Evolutionary conservation across 1,284 basidiomycete genomes (phyloP), one percentile per base, ranked within the genome.

Genomic region (Microbotryum lychnidis-dioicae): DNA sequence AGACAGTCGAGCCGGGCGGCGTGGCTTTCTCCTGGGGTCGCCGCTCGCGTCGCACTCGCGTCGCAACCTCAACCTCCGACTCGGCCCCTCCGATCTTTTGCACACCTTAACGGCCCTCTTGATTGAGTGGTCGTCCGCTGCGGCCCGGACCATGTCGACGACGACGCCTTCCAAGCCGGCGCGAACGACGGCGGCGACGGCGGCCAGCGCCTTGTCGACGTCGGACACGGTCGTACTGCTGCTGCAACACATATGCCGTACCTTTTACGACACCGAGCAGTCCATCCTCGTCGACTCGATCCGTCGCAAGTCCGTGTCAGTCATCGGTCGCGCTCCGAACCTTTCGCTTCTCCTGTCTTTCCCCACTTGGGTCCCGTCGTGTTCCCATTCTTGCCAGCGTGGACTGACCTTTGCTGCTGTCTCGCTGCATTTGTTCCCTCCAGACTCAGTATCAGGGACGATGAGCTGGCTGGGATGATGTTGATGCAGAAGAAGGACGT

Each of bases 221-320:
- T 14, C 12, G 21, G 63, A 67, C 18, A 58, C 58, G 14, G 65
- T 63, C 2, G 47, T 56, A 47, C 42, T 74, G 53, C 85, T 98
- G 69, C 88, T 94, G 64, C 91, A 96, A 76, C 86, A 90, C 78
- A 90, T 97, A 72, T 85, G 87, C 37, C 84, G 94, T 70, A 85
- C 89, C 44, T 97, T 98, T 77, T 98, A 97, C 79, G 91, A 97
- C 75, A 82, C 89, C 62, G 88, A 88, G 72, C 92, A 84, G 75
- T 89, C 87, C 68, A 87, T 97, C 66, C 84, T 97, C 60, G 79
- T 97, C 80, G 92, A 97, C 77, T 87, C 93, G 76, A 84, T 98
- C 72, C 84, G 91, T 66, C 84, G 87, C 68, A 85, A 91, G 77
- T 84, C 87, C 70, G 90, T 93, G 90, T 96, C 82, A 85, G 91